Evolutionary conservation across 345 rosid genomes (phyloP).

Genomic region (Eucalyptus pumila): DNA sequence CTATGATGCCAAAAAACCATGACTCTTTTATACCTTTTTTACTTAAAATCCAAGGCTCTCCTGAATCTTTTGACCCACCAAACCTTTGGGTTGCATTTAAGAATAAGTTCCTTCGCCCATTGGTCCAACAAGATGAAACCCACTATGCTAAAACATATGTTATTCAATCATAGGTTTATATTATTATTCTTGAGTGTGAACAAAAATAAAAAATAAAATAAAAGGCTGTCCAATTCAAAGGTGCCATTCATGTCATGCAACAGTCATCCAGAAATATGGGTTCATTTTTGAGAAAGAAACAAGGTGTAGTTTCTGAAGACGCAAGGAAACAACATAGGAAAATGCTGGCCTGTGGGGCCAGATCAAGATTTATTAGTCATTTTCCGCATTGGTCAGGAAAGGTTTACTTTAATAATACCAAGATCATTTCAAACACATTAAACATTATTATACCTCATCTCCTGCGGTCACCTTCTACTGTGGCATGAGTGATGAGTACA

Average conservation of each 20-base stretch:
- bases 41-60: background rate
- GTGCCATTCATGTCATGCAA: background rate
- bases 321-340: background rate
- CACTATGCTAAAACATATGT: background rate
- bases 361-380: background rate
- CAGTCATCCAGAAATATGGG: background rate
- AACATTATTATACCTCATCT: background rate
- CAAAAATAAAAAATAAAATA: background rate
- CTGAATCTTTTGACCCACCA: slow-evolving; percentile 9
- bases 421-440: background rate
- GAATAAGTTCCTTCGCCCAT: background rate
- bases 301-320: background rate
- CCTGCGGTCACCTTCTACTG: background rate
- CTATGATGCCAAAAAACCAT: background rate
- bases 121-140: slow-evolving; percentile 15
- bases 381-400: background rate
- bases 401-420: background rate
- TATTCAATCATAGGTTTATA: background rate
- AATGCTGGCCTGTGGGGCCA: background rate
- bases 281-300: background rate
- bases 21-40: background rate
- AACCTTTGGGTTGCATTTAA: slow-evolving; percentile 2
- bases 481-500: background rate
- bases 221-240: background rate
- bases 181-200: background rate